Conservation (phyloP, 345 rosid species). For the Leavenworthia alabamica region DNA sequence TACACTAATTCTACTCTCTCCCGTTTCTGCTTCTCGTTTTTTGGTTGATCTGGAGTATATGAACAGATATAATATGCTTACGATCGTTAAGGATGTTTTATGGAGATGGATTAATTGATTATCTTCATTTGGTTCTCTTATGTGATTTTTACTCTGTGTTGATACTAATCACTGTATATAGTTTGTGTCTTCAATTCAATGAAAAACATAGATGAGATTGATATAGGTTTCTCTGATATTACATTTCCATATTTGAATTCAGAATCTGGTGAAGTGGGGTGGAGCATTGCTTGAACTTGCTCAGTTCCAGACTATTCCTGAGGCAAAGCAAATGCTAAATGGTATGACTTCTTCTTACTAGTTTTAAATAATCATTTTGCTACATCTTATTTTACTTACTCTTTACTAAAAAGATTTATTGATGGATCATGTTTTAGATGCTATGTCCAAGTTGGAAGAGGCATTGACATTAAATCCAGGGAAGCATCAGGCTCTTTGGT, state of each 20-base stretch:
- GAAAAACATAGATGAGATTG: neutral
- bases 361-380: neutral
- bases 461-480: conserved; percentile 55
- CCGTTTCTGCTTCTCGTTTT: neutral
- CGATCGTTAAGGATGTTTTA: neutral
- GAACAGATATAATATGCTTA: neutral
- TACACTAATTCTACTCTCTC: neutral
- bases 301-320: conserved; percentile 44
- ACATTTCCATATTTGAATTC: neutral
- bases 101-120: neutral
- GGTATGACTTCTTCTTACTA: conserved; percentile 17
- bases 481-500: conserved; percentile 78
- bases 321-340: conserved; percentile 34
- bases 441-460: conserved; percentile 80
- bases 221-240: neutral
- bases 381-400: neutral
- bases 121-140: neutral
- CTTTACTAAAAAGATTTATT: neutral
- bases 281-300: conserved; percentile 55
- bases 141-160: neutral
- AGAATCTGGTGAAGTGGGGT: conserved; percentile 54
- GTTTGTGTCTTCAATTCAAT: neutral
- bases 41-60: neutral
- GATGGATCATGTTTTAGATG: conserved; percentile 42
- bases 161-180: neutral